Evolutionary conservation across 2,329 filamentous ascomycete species (phyloP).

Genomic region (Penicillium sp.): DNA sequence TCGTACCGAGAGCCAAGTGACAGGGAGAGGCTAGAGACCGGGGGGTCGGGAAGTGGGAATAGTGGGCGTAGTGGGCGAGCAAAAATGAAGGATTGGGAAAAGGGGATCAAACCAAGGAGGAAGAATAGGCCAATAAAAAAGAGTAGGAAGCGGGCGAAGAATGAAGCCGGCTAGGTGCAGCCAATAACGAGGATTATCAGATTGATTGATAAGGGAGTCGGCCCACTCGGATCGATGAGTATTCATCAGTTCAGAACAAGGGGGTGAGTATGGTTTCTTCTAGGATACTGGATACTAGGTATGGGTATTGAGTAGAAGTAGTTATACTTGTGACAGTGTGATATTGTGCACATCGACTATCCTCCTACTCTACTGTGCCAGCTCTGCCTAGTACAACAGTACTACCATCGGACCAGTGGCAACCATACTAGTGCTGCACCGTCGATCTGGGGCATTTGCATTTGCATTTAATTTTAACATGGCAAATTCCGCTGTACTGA

Average conservation of each 20-base stretch:
- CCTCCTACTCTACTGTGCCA: too few relatives aligned
- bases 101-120: not conserved
- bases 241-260: not conserved
- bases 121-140: not conserved
- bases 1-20: slow-evolving; percentile 7
- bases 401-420: too few relatives aligned
- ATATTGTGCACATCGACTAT: too few relatives aligned
- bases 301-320: too few relatives aligned
- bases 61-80: slow-evolving; percentile 5
- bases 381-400: too few relatives aligned
- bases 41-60: slow-evolving; percentile 17
- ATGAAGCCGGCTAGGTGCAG: too few relatives aligned
- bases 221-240: slow-evolving; percentile 15
- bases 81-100: not conserved
- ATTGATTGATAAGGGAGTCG: slow-evolving; percentile 19
- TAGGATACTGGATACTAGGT: too few relatives aligned
- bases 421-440: slow-evolving; percentile 1
- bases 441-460: slow-evolving; percentile 6
- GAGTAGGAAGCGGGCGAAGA: not conserved
- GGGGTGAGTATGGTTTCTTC: too few relatives aligned
- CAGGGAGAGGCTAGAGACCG: slow-evolving; percentile 12
- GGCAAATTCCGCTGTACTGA: too few relatives aligned
- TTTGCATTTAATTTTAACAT: too few relatives aligned
- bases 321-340: too few relatives aligned
- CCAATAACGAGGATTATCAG: slow-evolving; percentile 18